Percentiles rank a stretch among this genome's conserved stretches.
Conservation (phyloP, 2,329 filamentous ascomycete genomes). For the Leptodontidium sp. region DNA sequence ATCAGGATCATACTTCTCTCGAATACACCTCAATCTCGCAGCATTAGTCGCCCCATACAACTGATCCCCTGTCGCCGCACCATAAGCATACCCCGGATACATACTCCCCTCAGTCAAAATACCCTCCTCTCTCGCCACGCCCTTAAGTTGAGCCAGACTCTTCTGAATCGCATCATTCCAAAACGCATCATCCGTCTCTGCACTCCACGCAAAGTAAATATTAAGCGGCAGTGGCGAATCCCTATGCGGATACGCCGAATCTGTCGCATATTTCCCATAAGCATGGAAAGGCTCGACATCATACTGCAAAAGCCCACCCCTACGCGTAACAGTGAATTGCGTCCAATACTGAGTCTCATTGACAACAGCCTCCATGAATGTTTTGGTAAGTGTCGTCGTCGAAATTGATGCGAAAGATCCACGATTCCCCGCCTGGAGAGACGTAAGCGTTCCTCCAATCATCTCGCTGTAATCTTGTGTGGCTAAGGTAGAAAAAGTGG, state of each 20-base stretch:
- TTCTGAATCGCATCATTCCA: slow-evolving; percentile 12
- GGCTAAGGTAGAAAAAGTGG: background rate
- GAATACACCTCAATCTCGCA: background rate
- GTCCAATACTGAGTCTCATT: background rate
- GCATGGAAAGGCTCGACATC: slow-evolving; percentile 2
- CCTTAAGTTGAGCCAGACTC: background rate
- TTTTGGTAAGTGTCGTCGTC: background rate
- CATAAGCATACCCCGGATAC: slow-evolving; percentile 15
- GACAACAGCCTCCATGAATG: background rate
- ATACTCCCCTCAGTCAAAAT: slow-evolving; percentile 5
- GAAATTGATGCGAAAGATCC: background rate
- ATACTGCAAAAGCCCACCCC: background rate
- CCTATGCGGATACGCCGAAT: slow-evolving; percentile 1
- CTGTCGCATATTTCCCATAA: background rate
- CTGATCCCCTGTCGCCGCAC: background rate
- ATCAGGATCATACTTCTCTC: background rate
- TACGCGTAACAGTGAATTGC: background rate
- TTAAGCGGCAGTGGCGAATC: slow-evolving; percentile 11
- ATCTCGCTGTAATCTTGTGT: background rate
- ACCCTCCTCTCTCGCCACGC: background rate
- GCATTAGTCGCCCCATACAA: slow-evolving; percentile 17
- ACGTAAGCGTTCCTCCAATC: background rate
- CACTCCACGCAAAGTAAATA: background rate
- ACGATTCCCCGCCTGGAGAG: background rate
- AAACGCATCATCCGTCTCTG: background rate